Base-by-base conservation (phyloP, 345 rosid species). In the Hibiscus mutabilis region DNA sequence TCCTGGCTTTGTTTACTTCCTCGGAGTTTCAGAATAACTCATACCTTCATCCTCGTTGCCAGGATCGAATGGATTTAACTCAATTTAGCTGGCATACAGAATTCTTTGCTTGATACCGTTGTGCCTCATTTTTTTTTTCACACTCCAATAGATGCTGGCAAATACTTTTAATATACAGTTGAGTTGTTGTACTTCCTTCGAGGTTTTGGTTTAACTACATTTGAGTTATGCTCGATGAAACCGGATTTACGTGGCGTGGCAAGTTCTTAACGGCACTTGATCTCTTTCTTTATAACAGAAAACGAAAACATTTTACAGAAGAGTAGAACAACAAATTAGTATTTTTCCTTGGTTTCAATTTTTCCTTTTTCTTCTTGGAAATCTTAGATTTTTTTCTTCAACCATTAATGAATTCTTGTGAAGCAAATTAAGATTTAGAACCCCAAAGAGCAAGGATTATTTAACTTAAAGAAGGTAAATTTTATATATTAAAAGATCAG, bases 1-100 rank as follows among this genome's bases (percentile, higher is more conserved):
- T 75, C 86, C 84, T 15, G 90, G 97, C 84, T 94, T 94, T 72
- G 88, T 90, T 62, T 83, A 83, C 3, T 94, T 87, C 82, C 80
- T 94, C 11, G 93, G 92, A 67, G 77, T 86, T 12, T 70, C 81
- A 0, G 82, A 80, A 18, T 87, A 79, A 84, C 74, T 31, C 31
- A 12, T 42, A 5, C 33, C 24, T 25, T 31, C 55, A 3, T 29
- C 59, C 21, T 31, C 13, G 2, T 29, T 19, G 18, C 53, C 8
- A 14, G 18, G 57, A 44, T 35, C 6, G 33, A 31, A 31, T 31
- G 33, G 33, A 31, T 31, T 0, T 3, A 3, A 31, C 33, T 31
- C 33, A 31, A 31, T 31, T 31, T 31, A 31, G 33, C 4, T 31
- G 33, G 33, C 33, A 31, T 31, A 31, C 33, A 4, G 33, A 31